phyloP scores from a whole-genome alignment of 2,329 filamentous ascomycete species.

The Fusarium duplospermum region DNA sequence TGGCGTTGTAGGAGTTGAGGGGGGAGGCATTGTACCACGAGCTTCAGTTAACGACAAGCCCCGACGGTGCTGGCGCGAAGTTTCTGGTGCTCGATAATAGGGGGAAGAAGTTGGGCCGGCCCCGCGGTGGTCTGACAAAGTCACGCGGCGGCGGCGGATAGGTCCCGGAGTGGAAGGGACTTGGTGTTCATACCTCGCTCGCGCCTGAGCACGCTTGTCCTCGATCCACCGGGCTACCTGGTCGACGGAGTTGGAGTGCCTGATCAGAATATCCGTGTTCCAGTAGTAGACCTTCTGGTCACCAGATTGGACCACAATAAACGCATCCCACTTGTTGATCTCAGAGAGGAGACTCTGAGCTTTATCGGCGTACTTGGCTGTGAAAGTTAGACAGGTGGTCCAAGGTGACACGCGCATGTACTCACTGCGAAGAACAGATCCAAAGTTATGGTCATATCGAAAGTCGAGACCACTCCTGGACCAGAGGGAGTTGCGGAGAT shows the following conservation, averaged over 20 bases:
- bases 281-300: too few species aligned
- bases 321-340: conserved; percentile 1
- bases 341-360: background rate
- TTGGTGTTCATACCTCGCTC: background rate
- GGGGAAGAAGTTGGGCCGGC: background rate
- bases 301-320: background rate
- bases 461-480: conserved; percentile 2
- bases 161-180: background rate
- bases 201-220: background rate
- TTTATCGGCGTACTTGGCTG: background rate
- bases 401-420: background rate
- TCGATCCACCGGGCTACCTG: background rate
- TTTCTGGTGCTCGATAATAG: background rate
- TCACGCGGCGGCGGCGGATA: background rate
- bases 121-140: background rate
- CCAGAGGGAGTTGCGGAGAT: background rate
- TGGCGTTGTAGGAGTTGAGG: background rate
- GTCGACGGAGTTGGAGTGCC: background rate
- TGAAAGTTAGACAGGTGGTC: too few species aligned
- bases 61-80: background rate
- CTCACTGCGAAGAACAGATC: background rate
- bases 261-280: background rate
- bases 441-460: conserved; percentile 5
- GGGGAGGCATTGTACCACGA: background rate
- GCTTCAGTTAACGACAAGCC: background rate